Conservation (phyloP, 2,329 filamentous ascomycete species). For the Coniochaeta ligniaria region DNA sequence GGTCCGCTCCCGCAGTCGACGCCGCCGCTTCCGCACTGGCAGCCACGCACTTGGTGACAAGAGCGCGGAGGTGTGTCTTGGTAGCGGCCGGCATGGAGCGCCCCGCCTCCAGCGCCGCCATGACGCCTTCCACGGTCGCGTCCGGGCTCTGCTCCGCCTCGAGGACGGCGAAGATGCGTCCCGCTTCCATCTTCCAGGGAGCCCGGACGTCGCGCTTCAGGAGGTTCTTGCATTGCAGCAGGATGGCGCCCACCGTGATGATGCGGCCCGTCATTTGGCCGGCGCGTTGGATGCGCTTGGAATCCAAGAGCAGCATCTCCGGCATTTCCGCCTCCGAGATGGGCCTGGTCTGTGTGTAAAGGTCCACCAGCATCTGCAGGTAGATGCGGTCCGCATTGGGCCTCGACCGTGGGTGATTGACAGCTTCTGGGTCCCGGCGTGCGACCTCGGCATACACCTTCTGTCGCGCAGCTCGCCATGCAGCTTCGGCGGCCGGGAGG, state of each 20-base stretch:
- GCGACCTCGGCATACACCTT: slow-evolving; percentile 61
- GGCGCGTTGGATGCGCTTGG: slow-evolving; percentile 51
- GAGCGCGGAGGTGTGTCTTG: slow-evolving; percentile 48
- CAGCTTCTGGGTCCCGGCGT: slow-evolving; percentile 61
- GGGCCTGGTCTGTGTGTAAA: slow-evolving; percentile 61
- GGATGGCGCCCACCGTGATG: slow-evolving; percentile 65
- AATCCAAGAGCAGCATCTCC: slow-evolving; percentile 67
- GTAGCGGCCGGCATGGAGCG: slow-evolving; percentile 59
- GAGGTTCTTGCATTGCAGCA: slow-evolving; percentile 76
- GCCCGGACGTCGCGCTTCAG: slow-evolving; percentile 73
- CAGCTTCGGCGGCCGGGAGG: slow-evolving; percentile 53
- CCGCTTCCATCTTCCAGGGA: slow-evolving; percentile 69
- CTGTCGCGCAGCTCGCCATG: slow-evolving; percentile 57
- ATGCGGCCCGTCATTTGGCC: slow-evolving; percentile 55
- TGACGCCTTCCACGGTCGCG: slow-evolving; percentile 50
- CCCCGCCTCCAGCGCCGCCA: slow-evolving; percentile 55
- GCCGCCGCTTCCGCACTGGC: slow-evolving; percentile 39
- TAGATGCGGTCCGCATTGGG: slow-evolving; percentile 67
- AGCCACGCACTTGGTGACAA: slow-evolving; percentile 49
- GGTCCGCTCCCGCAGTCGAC: slow-evolving; percentile 15
- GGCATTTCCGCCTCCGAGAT: slow-evolving; percentile 49
- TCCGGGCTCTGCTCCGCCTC: slow-evolving; percentile 43
- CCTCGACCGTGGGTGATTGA: slow-evolving; percentile 53
- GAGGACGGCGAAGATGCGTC: slow-evolving; percentile 62
- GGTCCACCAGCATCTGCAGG: slow-evolving; percentile 65